phyloP scores from a whole-genome alignment of 2,329 filamentous ascomycete genomes.

The Sporothrix pallida region DNA sequence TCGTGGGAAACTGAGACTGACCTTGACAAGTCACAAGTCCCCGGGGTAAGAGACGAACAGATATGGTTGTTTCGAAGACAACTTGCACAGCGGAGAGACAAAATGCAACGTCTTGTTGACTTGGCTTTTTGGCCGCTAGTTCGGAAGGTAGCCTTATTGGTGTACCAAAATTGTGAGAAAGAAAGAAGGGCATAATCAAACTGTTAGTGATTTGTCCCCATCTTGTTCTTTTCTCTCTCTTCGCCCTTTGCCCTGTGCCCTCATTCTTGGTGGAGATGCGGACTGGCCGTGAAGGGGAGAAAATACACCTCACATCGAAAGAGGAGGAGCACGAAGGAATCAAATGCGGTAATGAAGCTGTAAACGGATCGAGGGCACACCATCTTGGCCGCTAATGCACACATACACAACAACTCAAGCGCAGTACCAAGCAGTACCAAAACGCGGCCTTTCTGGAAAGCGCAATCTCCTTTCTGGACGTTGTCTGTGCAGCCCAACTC shows the following conservation, averaged over 20 bases:
- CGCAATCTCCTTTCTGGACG: constrained; percentile 22
- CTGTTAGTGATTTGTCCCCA: neutral
- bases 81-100: neutral
- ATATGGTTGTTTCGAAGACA: neutral
- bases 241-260: neutral
- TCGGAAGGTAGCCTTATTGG: neutral
- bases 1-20: neutral
- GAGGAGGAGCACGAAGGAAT: neutral
- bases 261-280: neutral
- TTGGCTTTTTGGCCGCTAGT: neutral
- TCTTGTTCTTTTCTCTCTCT: neutral
- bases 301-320: too few species aligned
- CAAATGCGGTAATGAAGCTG: neutral
- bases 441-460: constrained; percentile 10
- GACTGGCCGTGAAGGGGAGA: neutral
- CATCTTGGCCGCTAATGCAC: constrained; percentile 23
- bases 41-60: neutral
- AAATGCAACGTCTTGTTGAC: neutral
- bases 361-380: neutral
- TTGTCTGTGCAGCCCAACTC: constrained; percentile 29
- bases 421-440: constrained; percentile 12
- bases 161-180: too few species aligned
- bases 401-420: constrained; percentile 17
- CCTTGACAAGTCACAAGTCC: neutral
- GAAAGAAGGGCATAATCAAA: neutral